Evolutionary conservation across 1,284 basidiomycete genomes (phyloP).

Genomic region (Hemileia vastatrix): DNA sequence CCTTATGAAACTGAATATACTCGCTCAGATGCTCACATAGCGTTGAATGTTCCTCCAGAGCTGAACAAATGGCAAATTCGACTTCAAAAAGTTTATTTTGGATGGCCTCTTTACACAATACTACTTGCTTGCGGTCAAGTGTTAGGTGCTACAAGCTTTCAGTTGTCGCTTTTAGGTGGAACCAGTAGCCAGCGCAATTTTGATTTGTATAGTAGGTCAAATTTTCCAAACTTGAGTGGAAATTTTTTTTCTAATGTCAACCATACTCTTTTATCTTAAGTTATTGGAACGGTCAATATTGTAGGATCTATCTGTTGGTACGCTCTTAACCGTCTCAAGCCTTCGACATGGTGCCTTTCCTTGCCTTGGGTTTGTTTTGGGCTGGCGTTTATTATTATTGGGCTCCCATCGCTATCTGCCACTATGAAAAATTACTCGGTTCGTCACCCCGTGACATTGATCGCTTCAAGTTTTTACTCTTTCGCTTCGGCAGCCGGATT

Average conservation of each 20-base stretch:
- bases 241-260: not conserved
- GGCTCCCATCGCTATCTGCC: slow-evolving; percentile 63
- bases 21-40: not conserved
- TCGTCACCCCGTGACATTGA: slow-evolving; percentile 55
- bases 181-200: slow-evolving; percentile 67
- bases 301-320: slow-evolving; percentile 79
- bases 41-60: not conserved
- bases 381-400: slow-evolving; percentile 78
- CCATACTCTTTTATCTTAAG: not conserved
- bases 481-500: slow-evolving; percentile 78
- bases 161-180: slow-evolving; percentile 76
- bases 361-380: slow-evolving; percentile 81
- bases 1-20: not conserved
- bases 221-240: not conserved
- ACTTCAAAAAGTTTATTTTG: slow-evolving; percentile 39
- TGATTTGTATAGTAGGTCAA: slow-evolving; percentile 59
- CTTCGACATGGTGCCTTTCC: slow-evolving; percentile 73
- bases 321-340: slow-evolving; percentile 73
- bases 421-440: slow-evolving; percentile 24
- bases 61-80: slow-evolving; percentile 22
- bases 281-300: slow-evolving; percentile 73
- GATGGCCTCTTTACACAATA: slow-evolving; percentile 84
- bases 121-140: slow-evolving; percentile 74
- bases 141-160: slow-evolving; percentile 82
- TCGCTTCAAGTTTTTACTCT: slow-evolving; percentile 80